phyloP scores from a whole-genome alignment of 345 rosid species.

The Eutrema yunnanense region DNA sequence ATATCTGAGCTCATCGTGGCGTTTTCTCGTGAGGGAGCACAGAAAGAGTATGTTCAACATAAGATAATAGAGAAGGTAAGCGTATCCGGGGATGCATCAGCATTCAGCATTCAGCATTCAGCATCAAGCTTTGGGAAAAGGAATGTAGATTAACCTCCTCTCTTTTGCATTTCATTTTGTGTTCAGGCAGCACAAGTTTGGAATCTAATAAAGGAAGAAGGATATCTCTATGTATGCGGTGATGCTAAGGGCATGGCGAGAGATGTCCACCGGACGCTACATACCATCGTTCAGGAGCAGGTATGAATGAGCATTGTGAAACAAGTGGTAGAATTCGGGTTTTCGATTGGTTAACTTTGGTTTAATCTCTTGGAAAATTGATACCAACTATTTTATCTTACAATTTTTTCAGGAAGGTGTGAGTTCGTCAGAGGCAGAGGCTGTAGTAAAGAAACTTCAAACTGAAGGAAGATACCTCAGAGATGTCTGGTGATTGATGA shows the following conservation, averaged over 20 bases:
- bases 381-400: background rate
- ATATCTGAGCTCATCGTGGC: slow-evolving; percentile 79
- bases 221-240: slow-evolving; percentile 71
- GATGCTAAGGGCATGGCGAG: slow-evolving; percentile 94
- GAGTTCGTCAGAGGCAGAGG: slow-evolving; percentile 55
- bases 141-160: background rate
- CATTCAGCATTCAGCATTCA: background rate
- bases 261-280: slow-evolving; percentile 73
- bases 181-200: slow-evolving; percentile 31
- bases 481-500: slow-evolving; percentile 60
- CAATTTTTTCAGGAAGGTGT: slow-evolving; percentile 42
- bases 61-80: slow-evolving; percentile 75
- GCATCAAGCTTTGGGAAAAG: background rate
- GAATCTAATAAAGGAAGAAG: slow-evolving; percentile 37
- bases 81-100: background rate
- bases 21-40: slow-evolving; percentile 97
- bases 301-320: slow-evolving; percentile 21
- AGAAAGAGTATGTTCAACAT: slow-evolving; percentile 92
- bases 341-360: background rate
- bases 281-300: slow-evolving; percentile 66
- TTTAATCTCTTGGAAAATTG: background rate
- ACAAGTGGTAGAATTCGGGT: background rate
- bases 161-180: background rate
- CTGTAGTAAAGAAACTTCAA: slow-evolving; percentile 67
- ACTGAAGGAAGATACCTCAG: slow-evolving; percentile 67